Evolutionary conservation across 108 stramenopile species (phyloP), one percentile per base, ranked within the genome.

Genomic region (Cyclotella cryptica): DNA sequence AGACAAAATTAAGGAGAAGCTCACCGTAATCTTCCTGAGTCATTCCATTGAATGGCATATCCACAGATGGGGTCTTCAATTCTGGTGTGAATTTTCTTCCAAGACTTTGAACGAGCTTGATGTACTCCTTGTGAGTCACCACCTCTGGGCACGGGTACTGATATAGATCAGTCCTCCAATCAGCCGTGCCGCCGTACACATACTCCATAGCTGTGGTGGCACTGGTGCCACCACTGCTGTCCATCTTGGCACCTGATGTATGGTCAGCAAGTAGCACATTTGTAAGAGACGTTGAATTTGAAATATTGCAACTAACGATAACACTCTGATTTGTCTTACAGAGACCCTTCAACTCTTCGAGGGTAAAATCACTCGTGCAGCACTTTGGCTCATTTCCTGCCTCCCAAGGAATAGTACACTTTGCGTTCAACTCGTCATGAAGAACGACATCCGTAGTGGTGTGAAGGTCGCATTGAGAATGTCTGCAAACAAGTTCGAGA

Each of bases 381-480:
- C 92, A 92, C n/a, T 71, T 84, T 12, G 89, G 88, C 1, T 55
- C 87, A 27, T 73, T 66, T 14, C 52, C 43, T 1, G 66, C 65
- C 17, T 22, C 68, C 59, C 66, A 93, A 14, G 89, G 92, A 45
- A 57, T 73, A 47, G 87, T 84, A 68, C 89, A 93, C 77, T 89
- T 92, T 57, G 86, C 88, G 54, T 89, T 90, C 39, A 93, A 40
- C 0, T 89, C 88, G 13, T 83, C 84, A 64, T 58, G 74, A 13
- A 78, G 74, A 59, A 88, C 88, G 21, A 88, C 85, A 44, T 93
- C 77, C 39, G 89, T 93, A 14, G 89, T 89, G 10, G 88, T 88
- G 73, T 93, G 92, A 57, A 93, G 63, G 70, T 90, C 92, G 70
- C 92, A 90, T 51, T 90, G 92, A 19, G 88, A 66, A 49, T 93